These are phyloP conservation scores for Phanerochaete sordida DNA, from an alignment of 768 basidiomycete species.

Conservation along the genomic window DNA sequence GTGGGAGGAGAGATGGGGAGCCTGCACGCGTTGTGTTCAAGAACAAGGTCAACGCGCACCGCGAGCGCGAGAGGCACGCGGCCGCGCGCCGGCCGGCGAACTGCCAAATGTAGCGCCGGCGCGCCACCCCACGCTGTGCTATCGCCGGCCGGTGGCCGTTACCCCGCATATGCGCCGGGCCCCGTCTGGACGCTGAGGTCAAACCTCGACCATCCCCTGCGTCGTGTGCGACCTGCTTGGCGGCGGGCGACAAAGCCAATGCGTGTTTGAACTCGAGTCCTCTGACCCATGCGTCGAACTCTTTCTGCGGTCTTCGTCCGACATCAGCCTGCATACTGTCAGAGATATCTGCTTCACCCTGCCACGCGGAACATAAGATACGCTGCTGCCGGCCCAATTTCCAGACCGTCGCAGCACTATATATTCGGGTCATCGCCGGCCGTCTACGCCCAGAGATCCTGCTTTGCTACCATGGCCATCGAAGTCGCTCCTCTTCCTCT, in stretches of 20 bases:
- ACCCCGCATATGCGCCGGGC: not conserved
- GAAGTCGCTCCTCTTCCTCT: conserved; percentile 63
- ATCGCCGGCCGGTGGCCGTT: not conserved
- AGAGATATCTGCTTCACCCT: not conserved
- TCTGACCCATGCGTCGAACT: not conserved
- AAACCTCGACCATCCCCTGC: not conserved
- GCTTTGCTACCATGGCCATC: conserved; percentile 52
- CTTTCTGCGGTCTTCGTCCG: not conserved
- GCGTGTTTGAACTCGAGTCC: not conserved
- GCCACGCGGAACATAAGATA: conserved; percentile 1
- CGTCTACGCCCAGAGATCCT: conserved; percentile 2
- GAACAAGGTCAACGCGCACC: not conserved
- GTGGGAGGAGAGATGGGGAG: not conserved
- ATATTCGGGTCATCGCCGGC: not conserved
- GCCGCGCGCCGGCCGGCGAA: too few species aligned
- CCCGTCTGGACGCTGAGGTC: not conserved
- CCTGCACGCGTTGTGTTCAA: not conserved
- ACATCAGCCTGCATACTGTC: not conserved
- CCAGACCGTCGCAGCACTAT: conserved; percentile 8
- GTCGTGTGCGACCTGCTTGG: not conserved
- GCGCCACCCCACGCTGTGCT: too few species aligned
- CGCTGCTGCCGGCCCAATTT: not conserved
- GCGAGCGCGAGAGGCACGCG: not conserved
- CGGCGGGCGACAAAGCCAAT: not conserved
- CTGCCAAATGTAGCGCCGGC: too few species aligned